Conservation (phyloP, 2,329 filamentous ascomycete species). For the Coniochaeta hoffmannii region DNA sequence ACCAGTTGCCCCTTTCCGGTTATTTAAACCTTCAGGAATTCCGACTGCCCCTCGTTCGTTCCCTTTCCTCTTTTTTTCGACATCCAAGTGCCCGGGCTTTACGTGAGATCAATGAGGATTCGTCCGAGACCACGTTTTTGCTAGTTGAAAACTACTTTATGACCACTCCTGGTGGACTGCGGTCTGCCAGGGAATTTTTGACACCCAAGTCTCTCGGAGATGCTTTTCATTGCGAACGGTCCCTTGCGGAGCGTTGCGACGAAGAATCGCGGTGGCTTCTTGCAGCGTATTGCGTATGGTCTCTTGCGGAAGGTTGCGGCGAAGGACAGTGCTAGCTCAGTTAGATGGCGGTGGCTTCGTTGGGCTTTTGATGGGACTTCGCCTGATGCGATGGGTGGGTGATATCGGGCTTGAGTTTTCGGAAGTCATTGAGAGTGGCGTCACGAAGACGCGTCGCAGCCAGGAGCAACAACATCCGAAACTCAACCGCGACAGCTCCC, state of each 20-base stretch:
- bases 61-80: conserved; percentile 34
- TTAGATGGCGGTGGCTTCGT: background rate
- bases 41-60: conserved; percentile 1
- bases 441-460: too few species aligned
- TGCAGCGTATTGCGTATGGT: background rate
- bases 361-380: too few species aligned
- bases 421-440: too few species aligned
- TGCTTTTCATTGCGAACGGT: conserved; percentile 37
- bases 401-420: too few species aligned
- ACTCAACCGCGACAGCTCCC: too few species aligned
- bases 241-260: conserved; percentile 37
- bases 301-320: background rate
- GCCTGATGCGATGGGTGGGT: too few species aligned
- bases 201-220: conserved; percentile 32
- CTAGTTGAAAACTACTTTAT: conserved; percentile 84
- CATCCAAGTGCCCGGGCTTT: conserved; percentile 69
- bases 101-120: conserved; percentile 81
- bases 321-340: background rate
- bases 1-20: too few species aligned
- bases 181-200: conserved; percentile 77
- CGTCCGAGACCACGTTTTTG: conserved; percentile 83
- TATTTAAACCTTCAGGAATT: conserved; percentile 11
- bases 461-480: too few species aligned
- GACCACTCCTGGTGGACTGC: conserved; percentile 67
- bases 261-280: conserved; percentile 44